Evolutionary conservation across 352 stramenopile genomes (phyloP), one percentile per base, ranked within the genome.

Genomic region (Globisporangium camurandrum): DNA sequence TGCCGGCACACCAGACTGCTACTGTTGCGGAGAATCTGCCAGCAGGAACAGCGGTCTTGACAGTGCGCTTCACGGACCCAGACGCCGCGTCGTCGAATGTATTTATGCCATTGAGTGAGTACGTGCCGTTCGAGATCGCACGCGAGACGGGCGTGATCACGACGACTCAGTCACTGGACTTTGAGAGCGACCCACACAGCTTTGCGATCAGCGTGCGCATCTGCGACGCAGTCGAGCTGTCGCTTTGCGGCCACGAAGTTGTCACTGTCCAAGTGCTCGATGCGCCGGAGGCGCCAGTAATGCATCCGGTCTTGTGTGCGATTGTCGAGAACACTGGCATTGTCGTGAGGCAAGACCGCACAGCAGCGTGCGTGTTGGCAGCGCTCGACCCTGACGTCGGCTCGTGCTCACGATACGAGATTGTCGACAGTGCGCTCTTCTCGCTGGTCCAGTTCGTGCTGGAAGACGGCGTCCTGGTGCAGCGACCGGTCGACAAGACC

Each of bases 391-490:
- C 48, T 2, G 74, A 86, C 51, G 54, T 40, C 11, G 22, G 41
- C 24, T 77, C 70, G 2, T 86, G 71, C 24, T 66, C 61, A n/a
- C 68, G 56, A 26, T 86, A 81, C 44, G 38, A 62, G 40, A 66
- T 81, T 17, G 30, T 66, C 0, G 59, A 51, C 10, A 52, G 19
- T 20, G 46, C 38, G n/a, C 38, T 54, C 38, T 54, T 54, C 16
- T 24, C 27, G 17, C 19, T 54, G 3, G 19, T 46, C 3, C 36
- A 47, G 27, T 16, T 38, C 24, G 16, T 41, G 14, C 8, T 26
- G 3, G 2, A 10, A 20, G 28, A 48, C 19, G 48, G 38, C 3
- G 20, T 40, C 38, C 12, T 40, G 3, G 11, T 31, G 28, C 48
- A 47, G 8, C 9, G 16, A 6, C 17, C 19, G 1, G 19, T 42